Conservation (phyloP, 2,329 filamentous ascomycete genomes). For the Xylariaceae sp. region DNA sequence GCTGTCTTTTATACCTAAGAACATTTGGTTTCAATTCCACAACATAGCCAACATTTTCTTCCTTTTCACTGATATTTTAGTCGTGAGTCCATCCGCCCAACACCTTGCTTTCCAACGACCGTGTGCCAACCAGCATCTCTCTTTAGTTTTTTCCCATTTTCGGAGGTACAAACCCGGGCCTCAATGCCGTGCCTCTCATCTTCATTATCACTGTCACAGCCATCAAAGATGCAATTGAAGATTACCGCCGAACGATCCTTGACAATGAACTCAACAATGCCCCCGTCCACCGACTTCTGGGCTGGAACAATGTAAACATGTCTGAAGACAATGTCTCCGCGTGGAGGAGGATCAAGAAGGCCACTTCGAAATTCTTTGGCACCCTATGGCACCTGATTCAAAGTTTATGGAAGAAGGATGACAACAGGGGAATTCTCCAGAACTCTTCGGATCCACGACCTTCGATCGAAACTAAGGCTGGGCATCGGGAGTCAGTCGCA, state of each 20-base stretch:
- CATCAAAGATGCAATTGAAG: conserved; percentile 93
- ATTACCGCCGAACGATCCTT: conserved; percentile 85
- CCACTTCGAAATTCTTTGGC: conserved; percentile 61
- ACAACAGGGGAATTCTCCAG: conserved; percentile 51
- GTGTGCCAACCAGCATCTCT: conserved; percentile 11
- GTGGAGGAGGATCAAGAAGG: conserved; percentile 92
- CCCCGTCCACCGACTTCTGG: conserved; percentile 81
- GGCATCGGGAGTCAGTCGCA: conserved; percentile 50
- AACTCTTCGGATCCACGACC: conserved; percentile 54
- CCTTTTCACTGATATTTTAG: conserved; percentile 90
- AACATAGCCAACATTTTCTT: conserved; percentile 99
- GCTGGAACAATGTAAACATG: conserved; percentile 93
- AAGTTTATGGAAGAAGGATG: conserved; percentile 47
- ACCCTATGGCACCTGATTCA: conserved; percentile 50
- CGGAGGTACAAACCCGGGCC: conserved; percentile 82
- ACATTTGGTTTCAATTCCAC: conserved; percentile 96
- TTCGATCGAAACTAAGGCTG: conserved; percentile 63
- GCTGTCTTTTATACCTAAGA: conserved; percentile 92
- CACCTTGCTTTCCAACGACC: not conserved
- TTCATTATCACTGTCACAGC: conserved; percentile 86
- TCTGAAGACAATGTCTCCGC: conserved; percentile 78
- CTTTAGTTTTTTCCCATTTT: conserved; percentile 94
- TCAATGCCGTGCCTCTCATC: conserved; percentile 88
- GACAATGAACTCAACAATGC: conserved; percentile 97
- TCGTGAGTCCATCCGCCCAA: conserved; percentile 60